These are phyloP conservation scores for Mycena polygramma DNA, from an alignment of 768 basidiomycete species.

Conservation along the genomic window DNA sequence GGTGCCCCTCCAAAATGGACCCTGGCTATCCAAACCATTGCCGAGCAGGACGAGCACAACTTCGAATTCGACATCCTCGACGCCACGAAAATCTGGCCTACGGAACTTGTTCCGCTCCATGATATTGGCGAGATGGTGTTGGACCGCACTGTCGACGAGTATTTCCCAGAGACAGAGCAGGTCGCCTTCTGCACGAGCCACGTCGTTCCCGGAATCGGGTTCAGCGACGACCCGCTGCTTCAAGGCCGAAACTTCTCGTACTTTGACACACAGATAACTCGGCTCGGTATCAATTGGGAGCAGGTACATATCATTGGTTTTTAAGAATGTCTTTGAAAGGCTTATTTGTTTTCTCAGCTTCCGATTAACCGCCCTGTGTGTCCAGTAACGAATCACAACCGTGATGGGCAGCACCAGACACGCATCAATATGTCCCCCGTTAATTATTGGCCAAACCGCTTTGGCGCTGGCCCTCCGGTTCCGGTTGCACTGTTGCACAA, in stretches of 20 bases:
- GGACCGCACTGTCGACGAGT: slow-evolving; percentile 76
- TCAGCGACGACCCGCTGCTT: slow-evolving; percentile 83
- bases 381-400: neutral
- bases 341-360: slow-evolving; percentile 53
- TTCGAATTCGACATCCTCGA: slow-evolving; percentile 93
- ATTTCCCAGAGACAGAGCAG: slow-evolving; percentile 90
- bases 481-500: slow-evolving; percentile 54
- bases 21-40: slow-evolving; percentile 79
- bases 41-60: slow-evolving; percentile 79
- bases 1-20: slow-evolving; percentile 84
- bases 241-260: slow-evolving; percentile 91
- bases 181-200: slow-evolving; percentile 89
- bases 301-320: no score
- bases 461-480: slow-evolving; percentile 61
- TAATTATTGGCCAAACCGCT: slow-evolving; percentile 91
- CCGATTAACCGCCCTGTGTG: slow-evolving; percentile 72
- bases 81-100: slow-evolving; percentile 88
- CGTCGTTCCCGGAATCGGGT: slow-evolving; percentile 76
- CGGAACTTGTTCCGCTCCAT: slow-evolving; percentile 83
- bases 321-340: no score
- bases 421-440: slow-evolving; percentile 68
- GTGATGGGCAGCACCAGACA: slow-evolving; percentile 68
- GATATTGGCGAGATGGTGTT: slow-evolving; percentile 82
- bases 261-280: slow-evolving; percentile 85
- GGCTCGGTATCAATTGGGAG: slow-evolving; percentile 86